Base-by-base conservation (phyloP, 306 rosid species). In the Castanopsis chinensis region DNA sequence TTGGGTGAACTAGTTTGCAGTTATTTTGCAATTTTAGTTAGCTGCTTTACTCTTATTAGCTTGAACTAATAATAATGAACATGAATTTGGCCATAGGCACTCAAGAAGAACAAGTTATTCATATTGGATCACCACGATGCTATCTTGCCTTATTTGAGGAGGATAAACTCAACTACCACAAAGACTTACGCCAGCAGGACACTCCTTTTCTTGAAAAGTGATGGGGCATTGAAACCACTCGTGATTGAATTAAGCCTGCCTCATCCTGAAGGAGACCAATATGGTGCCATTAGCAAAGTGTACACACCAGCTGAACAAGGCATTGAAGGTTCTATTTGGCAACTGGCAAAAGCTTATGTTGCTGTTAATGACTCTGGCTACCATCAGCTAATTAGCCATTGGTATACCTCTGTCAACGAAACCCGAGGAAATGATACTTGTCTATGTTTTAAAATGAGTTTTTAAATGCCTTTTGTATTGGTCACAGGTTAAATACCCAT, bases 161-260 rank as follows among this genome's bases (percentile, higher is more conserved):
- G 82, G 67, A 90, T 94, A 81, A 92, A 92, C 82, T 17, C 83
- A 59, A 90, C 93, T 52, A 64, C 88, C 10, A 83, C 92, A 21
- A 88, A 92, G 85, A 75, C 83, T 10, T 92, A 92, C 51, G 93
- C 97, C 10, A 88, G 80, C 53, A 91, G 99, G 60, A 91, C 97
- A 21, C 25, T 94, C 37, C 90, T 94, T 56, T 84, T 88, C 84
- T 55, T 94, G 85, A 78, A 83, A 80, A 61, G 51, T n/a, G 89
- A 94, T 53, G 97, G 88, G n/a, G 90, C 97, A 25, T 83, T 94
- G 84, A 90, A 79, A 83, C 97, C 98, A 63, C 27, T 94, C 67
- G 97, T 83, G 5, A 90, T 94, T 77, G 98, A 94, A 54, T 69
- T 94, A 72, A 92, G 98, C 81, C 74, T 90, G 84, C 97, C 96